Evolutionary conservation across 2,329 filamentous ascomycete genomes (phyloP).

Genomic region (Microthyrium microscopicum): DNA sequence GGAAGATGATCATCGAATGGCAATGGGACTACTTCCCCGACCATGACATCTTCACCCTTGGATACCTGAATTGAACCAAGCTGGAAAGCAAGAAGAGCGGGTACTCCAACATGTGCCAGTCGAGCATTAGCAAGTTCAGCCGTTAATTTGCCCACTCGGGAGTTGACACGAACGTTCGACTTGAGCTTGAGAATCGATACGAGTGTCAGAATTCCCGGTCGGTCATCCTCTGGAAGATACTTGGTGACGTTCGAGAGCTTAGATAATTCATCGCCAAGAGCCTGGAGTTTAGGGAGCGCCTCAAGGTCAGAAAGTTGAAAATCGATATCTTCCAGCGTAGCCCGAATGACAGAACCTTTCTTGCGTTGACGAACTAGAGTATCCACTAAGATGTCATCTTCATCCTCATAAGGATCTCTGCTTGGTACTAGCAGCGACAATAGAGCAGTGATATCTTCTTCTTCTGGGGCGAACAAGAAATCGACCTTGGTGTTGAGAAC

Average conservation of each 20-base stretch:
- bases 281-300: slow-evolving; percentile 50
- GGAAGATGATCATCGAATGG: slow-evolving; percentile 30
- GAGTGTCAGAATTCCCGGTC: slow-evolving; percentile 71
- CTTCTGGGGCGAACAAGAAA: slow-evolving; percentile 55
- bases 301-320: slow-evolving; percentile 45
- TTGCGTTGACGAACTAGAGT: slow-evolving; percentile 72
- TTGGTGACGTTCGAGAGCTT: slow-evolving; percentile 79
- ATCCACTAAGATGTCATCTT: slow-evolving; percentile 65
- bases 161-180: slow-evolving; percentile 45
- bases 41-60: slow-evolving; percentile 46
- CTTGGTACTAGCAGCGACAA: slow-evolving; percentile 81
- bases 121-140: slow-evolving; percentile 14
- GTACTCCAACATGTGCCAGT: slow-evolving; percentile 54
- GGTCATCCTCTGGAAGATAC: slow-evolving; percentile 88
- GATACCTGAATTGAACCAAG: slow-evolving; percentile 40
- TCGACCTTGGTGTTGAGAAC: slow-evolving; percentile 53
- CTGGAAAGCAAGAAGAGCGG: slow-evolving; percentile 65
- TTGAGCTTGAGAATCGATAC: slow-evolving; percentile 48
- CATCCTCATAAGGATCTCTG: slow-evolving; percentile 77
- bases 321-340: slow-evolving; percentile 48
- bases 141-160: slow-evolving; percentile 47
- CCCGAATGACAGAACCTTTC: slow-evolving; percentile 67
- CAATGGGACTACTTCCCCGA: slow-evolving; percentile 41
- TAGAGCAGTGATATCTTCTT: slow-evolving; percentile 65
- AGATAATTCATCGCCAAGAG: slow-evolving; percentile 60